Evolutionary conservation across 129 eudicot species (phyloP).

Genomic region (Artemisia argyi): DNA sequence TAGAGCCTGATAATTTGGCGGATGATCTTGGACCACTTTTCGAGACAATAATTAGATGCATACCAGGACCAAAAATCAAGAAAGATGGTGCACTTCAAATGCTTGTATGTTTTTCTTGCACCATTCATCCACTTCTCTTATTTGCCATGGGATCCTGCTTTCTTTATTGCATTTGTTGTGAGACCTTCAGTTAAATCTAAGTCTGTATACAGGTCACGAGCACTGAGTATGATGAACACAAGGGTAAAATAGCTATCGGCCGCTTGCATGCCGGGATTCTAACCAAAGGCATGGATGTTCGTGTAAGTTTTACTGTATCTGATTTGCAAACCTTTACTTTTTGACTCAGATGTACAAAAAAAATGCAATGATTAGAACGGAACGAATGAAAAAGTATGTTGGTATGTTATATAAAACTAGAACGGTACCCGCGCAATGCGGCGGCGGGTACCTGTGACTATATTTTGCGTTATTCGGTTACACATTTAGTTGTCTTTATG

Average conservation of each 20-base stretch:
- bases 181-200: background rate
- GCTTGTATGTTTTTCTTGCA: conserved; percentile 66
- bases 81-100: conserved; percentile 94
- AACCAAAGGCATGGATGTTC: conserved; percentile 84
- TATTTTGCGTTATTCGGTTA: too few species aligned
- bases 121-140: background rate
- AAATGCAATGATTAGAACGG: too few species aligned
- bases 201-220: conserved; percentile 61
- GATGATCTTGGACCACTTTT: conserved; percentile 97
- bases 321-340: too few species aligned
- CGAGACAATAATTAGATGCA: conserved; percentile 83
- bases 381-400: too few species aligned
- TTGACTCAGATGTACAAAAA: too few species aligned
- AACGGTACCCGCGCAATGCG: too few species aligned
- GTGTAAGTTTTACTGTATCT: conserved; percentile 44
- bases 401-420: too few species aligned
- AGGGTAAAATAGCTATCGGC: conserved; percentile 94
- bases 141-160: background rate
- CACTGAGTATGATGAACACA: conserved; percentile 88
- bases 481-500: too few species aligned
- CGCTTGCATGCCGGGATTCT: conserved; percentile 89
- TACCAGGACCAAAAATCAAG: conserved; percentile 89
- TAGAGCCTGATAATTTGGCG: conserved; percentile 77
- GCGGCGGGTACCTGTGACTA: too few species aligned
- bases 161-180: background rate